Evolutionary conservation across 768 basidiomycete species (phyloP).

Genomic region (Auricularia auricula-judae): DNA sequence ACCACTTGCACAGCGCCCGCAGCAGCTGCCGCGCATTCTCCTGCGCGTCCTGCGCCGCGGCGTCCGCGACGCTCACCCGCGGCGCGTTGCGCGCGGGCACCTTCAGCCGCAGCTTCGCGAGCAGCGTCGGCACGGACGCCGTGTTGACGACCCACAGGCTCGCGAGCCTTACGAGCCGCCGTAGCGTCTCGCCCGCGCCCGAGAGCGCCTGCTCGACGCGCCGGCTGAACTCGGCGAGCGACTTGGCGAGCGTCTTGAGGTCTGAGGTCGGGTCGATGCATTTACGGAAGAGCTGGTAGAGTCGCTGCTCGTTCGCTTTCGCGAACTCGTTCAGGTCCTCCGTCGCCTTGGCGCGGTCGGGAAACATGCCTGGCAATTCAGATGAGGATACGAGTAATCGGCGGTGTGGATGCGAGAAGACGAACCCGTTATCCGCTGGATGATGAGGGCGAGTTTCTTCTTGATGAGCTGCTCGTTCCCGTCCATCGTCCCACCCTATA

Average conservation of each 20-base stretch:
- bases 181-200: conserved; percentile 51
- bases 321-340: conserved; percentile 81
- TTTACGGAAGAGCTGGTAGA: conserved; percentile 76
- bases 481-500: conserved; percentile 83
- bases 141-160: conserved; percentile 70
- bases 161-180: conserved; percentile 54
- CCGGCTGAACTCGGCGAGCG: conserved; percentile 51
- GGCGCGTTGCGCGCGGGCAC: conserved; percentile 21
- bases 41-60: conserved; percentile 25
- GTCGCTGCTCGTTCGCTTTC: conserved; percentile 69
- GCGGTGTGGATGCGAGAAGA: conserved; percentile 3
- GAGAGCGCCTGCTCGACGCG: conserved; percentile 61
- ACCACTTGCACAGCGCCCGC: conserved; percentile 59
- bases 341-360: conserved; percentile 60
- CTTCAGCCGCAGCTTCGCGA: conserved; percentile 42
- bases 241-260: conserved; percentile 65
- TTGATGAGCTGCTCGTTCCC: conserved; percentile 59
- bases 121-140: conserved; percentile 71
- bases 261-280: conserved; percentile 80
- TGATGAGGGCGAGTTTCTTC: conserved; percentile 40
- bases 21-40: conserved; percentile 43
- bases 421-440: conserved; percentile 53
- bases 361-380: conserved; percentile 32
- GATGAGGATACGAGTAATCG: neutral
- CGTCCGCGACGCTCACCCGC: conserved; percentile 26